Evolutionary conservation across 495 filamentous ascomycete genomes (phyloP), one percentile per base, ranked within the genome.

Genomic region (Terfezia claveryi): DNA sequence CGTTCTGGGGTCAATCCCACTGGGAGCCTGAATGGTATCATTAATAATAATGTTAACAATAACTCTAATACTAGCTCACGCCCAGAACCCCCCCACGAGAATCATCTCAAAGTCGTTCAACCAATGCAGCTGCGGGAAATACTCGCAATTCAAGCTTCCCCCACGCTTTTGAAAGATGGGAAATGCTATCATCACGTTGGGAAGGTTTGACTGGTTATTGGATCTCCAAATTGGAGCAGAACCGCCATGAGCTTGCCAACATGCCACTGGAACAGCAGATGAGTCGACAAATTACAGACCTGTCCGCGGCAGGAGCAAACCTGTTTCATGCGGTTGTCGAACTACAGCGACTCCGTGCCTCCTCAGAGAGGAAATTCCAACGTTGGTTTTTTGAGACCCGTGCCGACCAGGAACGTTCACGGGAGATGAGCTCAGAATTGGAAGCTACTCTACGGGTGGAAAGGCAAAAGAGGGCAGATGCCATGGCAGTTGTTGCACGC

Each of bases 321-420:
- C 75, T 98, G 8, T 98, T 98, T 67, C 91, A 96, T 65, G 91
- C 92, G 7, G 88, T 98, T 2, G 89, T 98, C 12, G 91, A 98
- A 65, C 71, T 98, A 37, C 91, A 98, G 63, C 81, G 91, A n/a
- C 74, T 98, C 12, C 85, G 91, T 20, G 91, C 92, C 17, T 92
- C 85, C 20, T 94, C 87, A 1, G 92, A 96, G 67, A 77, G 92
- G 38, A 96, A 96, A 64, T 98, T 98, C 66, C 92, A 96, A 67
- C 80, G 92, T 44, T 98, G 91, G 91, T 95, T 95, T 69, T 92
- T 93, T 64, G 91, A 98, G 61, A 93, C 85, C 2, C 79, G 88
- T 49, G 74, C 79, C 41, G 87, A 95, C 55, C 78, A 92, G 60
- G 91, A 98, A 71, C 80, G 83, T 11, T 70, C 80, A 41, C 80